Base-by-base conservation (phyloP, 768 basidiomycete species). In the Boletus reticuloceps region DNA sequence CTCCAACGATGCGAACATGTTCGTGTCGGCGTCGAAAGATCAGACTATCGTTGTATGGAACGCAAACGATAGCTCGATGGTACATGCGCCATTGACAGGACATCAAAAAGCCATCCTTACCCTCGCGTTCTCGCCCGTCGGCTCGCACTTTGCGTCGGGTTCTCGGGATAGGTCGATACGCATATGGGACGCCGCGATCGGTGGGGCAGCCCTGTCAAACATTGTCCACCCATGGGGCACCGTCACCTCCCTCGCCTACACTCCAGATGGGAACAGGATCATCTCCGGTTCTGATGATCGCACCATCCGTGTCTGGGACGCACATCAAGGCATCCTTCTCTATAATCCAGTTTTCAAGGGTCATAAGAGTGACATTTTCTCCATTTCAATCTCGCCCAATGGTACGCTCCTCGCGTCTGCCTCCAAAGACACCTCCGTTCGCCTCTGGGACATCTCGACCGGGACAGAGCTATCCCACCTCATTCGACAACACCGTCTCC, bases 271-370 rank as follows among this genome's bases (percentile, higher is more conserved):
- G 14, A 46, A 22, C 43, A 60, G 20, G 40, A 50, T 72, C 51
- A 48, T 73, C 36, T 72, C 72, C 17, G 69, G 65, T 34, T 69
- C 70, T 2, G 68, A 69, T 43, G 64, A 73, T 38, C 64, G 62
- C 46, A 56, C 51, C 1, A 62, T 73, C 16, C 68, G 65, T 16
- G 34, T 73, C 51, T 72, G 69, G 69, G 60, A 72, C 17, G 65
- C 61, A 12, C 58, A 64, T 11, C 29, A 51, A 0, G 68, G 68
- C 19, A 51, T 60, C 1, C 25, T 50, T 12, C 53, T 70, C 43
- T 58, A 53, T 43, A 36, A 58, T 17, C 60, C 63, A 20, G 14
- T 62, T 13, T 53, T 71, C 31, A 45, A 0, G 3, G 60, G 64
- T 3, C 69, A 70, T 48, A 49, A 36, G 1, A 70, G 68, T 27